Evolutionary conservation across 176 grass and related monocot species (phyloP), one percentile per base, ranked within the genome.

Genomic region (Phoenix dactylifera): DNA sequence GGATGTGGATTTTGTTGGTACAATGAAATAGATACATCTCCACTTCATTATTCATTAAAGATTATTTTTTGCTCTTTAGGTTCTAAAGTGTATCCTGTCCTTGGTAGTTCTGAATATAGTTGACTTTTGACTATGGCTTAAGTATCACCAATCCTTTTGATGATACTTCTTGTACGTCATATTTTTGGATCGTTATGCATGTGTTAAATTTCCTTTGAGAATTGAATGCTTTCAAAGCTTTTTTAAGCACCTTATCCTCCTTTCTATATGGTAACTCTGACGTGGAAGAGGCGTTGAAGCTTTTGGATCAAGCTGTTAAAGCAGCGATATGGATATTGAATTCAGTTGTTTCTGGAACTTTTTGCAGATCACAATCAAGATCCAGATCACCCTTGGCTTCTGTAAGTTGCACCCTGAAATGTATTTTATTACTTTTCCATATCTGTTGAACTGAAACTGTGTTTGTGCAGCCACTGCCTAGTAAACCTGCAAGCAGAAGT

Each of bases 281-380:
- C 52, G 18, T n/a, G 4, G 32, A 65, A 60, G 26, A 77, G 57
- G 57, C 10, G 14, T 60, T 28, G 39, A 75, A 74, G 77, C 66
- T 70, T 77, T 80, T 48, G 72, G 83, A 58, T 54, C 57, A 65
- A 84, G 62, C 59, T 77, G 55, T 76, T 76, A 79, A 77, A 44
- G 16, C 62, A 23, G 74, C 78, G 77, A 76, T 75, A 65, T 52
- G 70, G 80, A 85, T 85, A 85, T 81, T 85, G 57, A 85, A 81
- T 61, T 71, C 28, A 49, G 55, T 70, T 84, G 57, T 78, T 85
- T 82, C 44, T 85, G 63, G 76, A 80, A 79, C 48, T 64, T 72
- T 84, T 85, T 89, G 78, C 82, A 89, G 86, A 89, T 89, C 86
- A 61, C 70, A 67, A 65, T 75, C 81, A 73, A 82, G 70, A 89